Conservation (phyloP, 257 asterid species). For the Hygrophila difformis region DNA sequence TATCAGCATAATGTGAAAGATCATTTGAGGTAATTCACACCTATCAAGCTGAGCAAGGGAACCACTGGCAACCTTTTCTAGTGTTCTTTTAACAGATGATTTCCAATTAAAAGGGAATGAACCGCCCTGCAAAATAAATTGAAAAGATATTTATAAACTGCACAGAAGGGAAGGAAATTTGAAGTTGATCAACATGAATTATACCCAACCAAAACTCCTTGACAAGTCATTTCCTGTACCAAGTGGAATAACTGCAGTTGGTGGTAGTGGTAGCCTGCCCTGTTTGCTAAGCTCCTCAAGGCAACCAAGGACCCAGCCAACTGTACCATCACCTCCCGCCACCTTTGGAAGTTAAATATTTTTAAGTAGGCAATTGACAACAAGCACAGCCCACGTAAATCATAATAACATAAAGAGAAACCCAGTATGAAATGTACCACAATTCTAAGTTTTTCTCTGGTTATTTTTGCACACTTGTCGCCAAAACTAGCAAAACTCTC, state of each 20-base stretch:
- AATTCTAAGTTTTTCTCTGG: conserved; percentile 78
- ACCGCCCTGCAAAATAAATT: conserved; percentile 59
- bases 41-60: conserved; percentile 20
- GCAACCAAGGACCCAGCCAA: conserved; percentile 98
- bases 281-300: conserved; percentile 71
- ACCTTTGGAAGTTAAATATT: conserved; percentile 47
- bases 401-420: background rate
- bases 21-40: background rate
- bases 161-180: conserved; percentile 11
- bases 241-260: conserved; percentile 83
- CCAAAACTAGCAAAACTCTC: conserved; percentile 79
- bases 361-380: conserved; percentile 1
- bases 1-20: conserved; percentile 1
- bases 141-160: conserved; percentile 18
- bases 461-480: conserved; percentile 68
- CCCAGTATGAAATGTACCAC: conserved; percentile 51
- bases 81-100: conserved; percentile 77
- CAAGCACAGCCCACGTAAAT: conserved; percentile 1
- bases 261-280: conserved; percentile 64
- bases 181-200: conserved; percentile 17
- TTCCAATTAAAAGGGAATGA: conserved; percentile 95
- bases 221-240: conserved; percentile 99
- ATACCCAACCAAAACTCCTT: conserved; percentile 95
- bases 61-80: conserved; percentile 51
- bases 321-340: conserved; percentile 99